Evolutionary conservation across 495 filamentous ascomycete species (phyloP), one percentile per base, ranked within the genome.

Genomic region (Aspergillus haitiensis): DNA sequence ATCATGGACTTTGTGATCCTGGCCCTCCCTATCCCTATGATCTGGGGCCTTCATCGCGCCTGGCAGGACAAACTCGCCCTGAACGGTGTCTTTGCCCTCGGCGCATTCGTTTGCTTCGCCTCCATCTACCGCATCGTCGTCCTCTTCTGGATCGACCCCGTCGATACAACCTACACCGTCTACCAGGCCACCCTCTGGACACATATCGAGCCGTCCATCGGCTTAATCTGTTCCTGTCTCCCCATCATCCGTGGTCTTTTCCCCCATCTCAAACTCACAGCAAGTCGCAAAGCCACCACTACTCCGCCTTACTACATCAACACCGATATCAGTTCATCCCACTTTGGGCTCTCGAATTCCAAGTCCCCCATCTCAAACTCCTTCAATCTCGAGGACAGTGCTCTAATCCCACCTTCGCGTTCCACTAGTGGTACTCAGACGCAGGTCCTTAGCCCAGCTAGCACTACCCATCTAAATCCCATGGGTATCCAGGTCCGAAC

Each of bases 111-210:
- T 71, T 68, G 75, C 78, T 69, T 74, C 61, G 75, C 76, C 7
- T 75, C 72, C 34, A 77, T 80, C 59, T 75, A 79, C 58, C 76
- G 84, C 52, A 79, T 85, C 55, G 79, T 85, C 58, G 84, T 82
- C 1, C 76, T 86, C 34, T 80, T 84, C 59, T 79, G 78, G 52
- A 77, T 85, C 61, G 70, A 79, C 16, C 76, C 76, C 6, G 27
- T 45, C 1, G 76, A 74, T 67, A 79, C 67, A 31, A 82, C 60
- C 1, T 79, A 84, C 49, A 77, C 72, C 3, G 67, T 76, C 55
- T 80, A 84, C 50, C 74, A 81, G 52, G 75, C 77, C 2, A 80
- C 80, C 0, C 76, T 81, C 37, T 88, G 85, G 85, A 83, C 80
- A 27, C 78, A 81, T 39, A 74, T 82, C 51, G 84, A 88, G 67